phyloP scores from a whole-genome alignment of 495 filamentous ascomycete genomes.

The Ascodesmis nigricans region DNA sequence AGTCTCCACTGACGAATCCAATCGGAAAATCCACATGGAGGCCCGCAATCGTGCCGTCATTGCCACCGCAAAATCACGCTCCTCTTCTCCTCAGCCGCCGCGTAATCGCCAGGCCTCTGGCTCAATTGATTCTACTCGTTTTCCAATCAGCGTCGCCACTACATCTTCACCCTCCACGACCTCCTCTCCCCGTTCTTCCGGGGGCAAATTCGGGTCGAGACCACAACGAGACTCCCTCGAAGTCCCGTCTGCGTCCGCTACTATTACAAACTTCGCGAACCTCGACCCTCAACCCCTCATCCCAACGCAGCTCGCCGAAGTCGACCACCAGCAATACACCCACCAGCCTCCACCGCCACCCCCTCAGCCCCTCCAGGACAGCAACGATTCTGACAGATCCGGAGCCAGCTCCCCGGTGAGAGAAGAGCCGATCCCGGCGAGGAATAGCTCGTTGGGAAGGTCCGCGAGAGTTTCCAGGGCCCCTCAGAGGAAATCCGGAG shows the following conservation, averaged over 20 bases:
- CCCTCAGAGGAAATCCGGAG: constrained; percentile 12
- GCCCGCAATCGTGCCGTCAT: constrained; percentile 70
- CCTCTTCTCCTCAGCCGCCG: constrained; percentile 49
- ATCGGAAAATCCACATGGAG: constrained; percentile 80
- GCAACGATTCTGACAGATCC: constrained; percentile 13
- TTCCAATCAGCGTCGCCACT: constrained; percentile 73
- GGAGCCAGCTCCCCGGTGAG: constrained; percentile 5
- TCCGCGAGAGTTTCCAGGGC: constrained; percentile 12
- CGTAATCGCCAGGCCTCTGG: constrained; percentile 44
- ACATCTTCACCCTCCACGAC: constrained; percentile 37
- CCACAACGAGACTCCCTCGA: constrained; percentile 30
- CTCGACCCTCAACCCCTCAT: constrained; percentile 4
- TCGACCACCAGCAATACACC: constrained; percentile 21
- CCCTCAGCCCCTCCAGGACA: constrained; percentile 18
- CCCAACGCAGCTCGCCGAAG: constrained; percentile 9
- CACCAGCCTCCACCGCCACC: constrained; percentile 16
- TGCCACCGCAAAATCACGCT: constrained; percentile 44
- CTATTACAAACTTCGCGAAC: constrained; percentile 20
- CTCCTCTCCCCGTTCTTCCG: constrained; percentile 25
- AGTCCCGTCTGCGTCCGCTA: constrained; percentile 34
- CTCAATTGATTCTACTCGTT: constrained; percentile 57
- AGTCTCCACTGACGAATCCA: constrained; percentile 89
- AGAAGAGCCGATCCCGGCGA: constrained; percentile 15
- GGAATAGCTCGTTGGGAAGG: constrained; percentile 25
- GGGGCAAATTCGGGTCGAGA: constrained; percentile 14